Evolutionary conservation across 2,329 filamentous ascomycete species (phyloP), one percentile per base, ranked within the genome.

Genomic region (Remersonia thermophila): DNA sequence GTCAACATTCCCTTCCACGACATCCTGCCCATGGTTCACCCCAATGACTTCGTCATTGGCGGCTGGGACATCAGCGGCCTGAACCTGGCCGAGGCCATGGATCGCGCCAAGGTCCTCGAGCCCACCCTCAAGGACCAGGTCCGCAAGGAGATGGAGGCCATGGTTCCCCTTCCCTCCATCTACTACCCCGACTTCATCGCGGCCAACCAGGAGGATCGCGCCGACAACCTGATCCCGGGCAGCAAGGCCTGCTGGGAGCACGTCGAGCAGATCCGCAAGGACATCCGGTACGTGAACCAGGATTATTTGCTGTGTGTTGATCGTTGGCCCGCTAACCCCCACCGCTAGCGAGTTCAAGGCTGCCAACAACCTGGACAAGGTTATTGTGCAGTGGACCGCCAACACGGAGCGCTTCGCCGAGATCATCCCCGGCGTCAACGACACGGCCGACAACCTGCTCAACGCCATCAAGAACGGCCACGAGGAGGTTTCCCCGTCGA

Each of bases 181-280:
- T 98, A 98, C 74, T 98, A 98, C 61, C 91, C 91, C 1, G 91
- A 96, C 63, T 98, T 98, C 69, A 98, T 98, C 55, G 91, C 91
- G 48, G 83, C 91, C 57, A 98, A 98, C 68, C 91, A 98, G 66
- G 87, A 91, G 61, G 86, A 87, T 55, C 83, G 91, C 54, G 91
- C 89, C 47, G 86, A 98, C 65, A 96, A 98, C 54, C 55, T 93
- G 45, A 61, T 96, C 33, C 66, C 81, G 44, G 91, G 91, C 35
- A 73, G 69, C 61, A 93, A 91, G 67, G 87, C 87, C 46, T 85
- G 69, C 59, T 78, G 67, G 62, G 85, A 77, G 39, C 91, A 98
- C 56, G 84, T 98, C 32, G 86, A 96, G 66, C 74, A 89, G 58
- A 80, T 98, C 54, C 86, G 87, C 55, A 73, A 83, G 60, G 87